phyloP scores from a whole-genome alignment of 495 filamentous ascomycete species.

The Penicillium robsamsonii region DNA sequence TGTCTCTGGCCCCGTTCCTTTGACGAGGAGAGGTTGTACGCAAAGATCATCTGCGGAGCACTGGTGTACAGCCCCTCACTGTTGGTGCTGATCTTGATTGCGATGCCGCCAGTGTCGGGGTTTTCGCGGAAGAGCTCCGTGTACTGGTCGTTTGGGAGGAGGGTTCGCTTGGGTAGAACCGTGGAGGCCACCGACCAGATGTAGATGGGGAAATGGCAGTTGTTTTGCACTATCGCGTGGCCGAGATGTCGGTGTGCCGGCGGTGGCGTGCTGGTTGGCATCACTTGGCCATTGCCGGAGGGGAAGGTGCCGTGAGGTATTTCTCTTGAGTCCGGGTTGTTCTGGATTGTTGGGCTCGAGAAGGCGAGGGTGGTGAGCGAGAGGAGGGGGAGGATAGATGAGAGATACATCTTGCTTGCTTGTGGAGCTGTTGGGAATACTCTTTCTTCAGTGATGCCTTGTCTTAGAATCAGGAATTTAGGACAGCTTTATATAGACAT shows the following conservation, averaged over 20 bases:
- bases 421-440: not conserved
- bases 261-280: constrained; percentile 5
- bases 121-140: constrained; percentile 47
- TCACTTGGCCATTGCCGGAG: not conserved
- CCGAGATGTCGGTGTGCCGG: constrained; percentile 30
- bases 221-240: constrained; percentile 50
- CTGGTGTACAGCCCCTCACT: constrained; percentile 49
- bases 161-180: constrained; percentile 30
- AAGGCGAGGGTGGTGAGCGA: constrained; percentile 12
- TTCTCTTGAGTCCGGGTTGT: not conserved
- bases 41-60: constrained; percentile 51
- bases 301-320: constrained; percentile 13
- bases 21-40: constrained; percentile 50
- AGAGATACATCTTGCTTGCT: constrained; percentile 16
- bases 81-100: constrained; percentile 52
- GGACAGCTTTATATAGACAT: not conserved
- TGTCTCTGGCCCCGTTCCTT: not conserved
- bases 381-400: not conserved
- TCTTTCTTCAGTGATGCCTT: not conserved
- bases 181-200: constrained; percentile 54
- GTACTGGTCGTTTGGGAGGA: constrained; percentile 29
- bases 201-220: constrained; percentile 47
- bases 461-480: not conserved
- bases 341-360: constrained; percentile 5
- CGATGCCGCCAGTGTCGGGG: constrained; percentile 48